Evolutionary conservation across 345 rosid genomes (phyloP), one percentile per base, ranked within the genome.

Genomic region (Mercurialis annua): DNA sequence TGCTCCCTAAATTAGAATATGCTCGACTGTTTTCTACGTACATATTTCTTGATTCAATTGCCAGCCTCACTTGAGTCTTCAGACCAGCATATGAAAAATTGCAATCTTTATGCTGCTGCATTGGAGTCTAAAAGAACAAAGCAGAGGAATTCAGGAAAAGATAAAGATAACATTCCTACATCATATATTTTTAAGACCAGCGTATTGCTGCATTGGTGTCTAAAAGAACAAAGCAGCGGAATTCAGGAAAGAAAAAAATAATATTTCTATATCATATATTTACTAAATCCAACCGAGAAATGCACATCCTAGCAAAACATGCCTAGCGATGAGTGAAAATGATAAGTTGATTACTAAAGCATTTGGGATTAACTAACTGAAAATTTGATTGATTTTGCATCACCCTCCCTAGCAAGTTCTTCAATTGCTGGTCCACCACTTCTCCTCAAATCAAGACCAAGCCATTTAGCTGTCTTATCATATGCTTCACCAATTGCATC

Each of bases 401-500:
- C 85, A 80, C 98, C 98, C 80, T 85, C 96, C 40, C 33, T 76
- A 67, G 98, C 97, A 78, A 93, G 91, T 76, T 90, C 84, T 85
- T 93, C 97, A 48, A 93, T 71, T 76, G 97, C 97, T 76, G 94
- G 97, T 38, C 98, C 98, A 65, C 97, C 98, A 77, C 97, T 83
- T 73, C 82, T 90, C 23, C 91, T 86, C 91, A 93, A 51, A 80
- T 90, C 97, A 56, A 93, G 92, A 66, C 97, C 97, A 38, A 93
- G 89, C 96, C 96, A 93, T 78, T 93, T 93, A 43, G 97, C 97
- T 50, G 88, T 86, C 76, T 93, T 93, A 68, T 93, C 98, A 66
- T 87, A 93, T 56, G 98, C 94, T 73, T 93, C 97, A 3, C 98
- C 97, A 72, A 93, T 87, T 43, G 98, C 98, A 84, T 93, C 98